Evolutionary conservation across 768 basidiomycete species (phyloP), one percentile per base, ranked within the genome.

Genomic region (Gyrodon lividus): DNA sequence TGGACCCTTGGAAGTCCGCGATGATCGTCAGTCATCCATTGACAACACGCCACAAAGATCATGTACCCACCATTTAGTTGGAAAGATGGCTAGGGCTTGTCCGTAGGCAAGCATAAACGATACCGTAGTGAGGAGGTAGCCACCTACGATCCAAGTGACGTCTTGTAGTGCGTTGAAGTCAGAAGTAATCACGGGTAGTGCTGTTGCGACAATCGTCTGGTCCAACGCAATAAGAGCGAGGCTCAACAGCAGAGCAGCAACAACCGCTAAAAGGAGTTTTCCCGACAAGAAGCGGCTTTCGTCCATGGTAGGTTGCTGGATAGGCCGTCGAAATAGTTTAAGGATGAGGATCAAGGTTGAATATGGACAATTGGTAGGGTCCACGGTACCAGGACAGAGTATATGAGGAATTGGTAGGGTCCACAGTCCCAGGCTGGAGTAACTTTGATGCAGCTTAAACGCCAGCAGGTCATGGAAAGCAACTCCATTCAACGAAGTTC

Each of bases 141-240:
- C 78, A 0, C 83, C 84, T 0, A 82, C 85, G 14, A 88, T 83
- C 86, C 85, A 88, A 4, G 51, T 58, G n/a, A 23, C 57, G 26
- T 57, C 50, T 24, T 59, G 52, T 6, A 59, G 50, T 17, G 52
- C 50, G 34, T 50, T 42, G 40, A 54, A 57, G 28, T 54, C 24
- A 16, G 51, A 58, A 38, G 53, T 41, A 19, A 54, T 52, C 8
- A 47, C 51, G 0, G 85, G 80, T 43, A 83, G 72, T 62, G 87
- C 87, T 1, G 77, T 76, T 19, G 77, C 65, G 6, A 85, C 81
- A n/a, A 88, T 81, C 0, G 82, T 85, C 0, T 51, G 52, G 31
- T 59, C 52, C 5, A 55, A 45, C 30, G 57, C 57, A 14, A 52
- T 52, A 10, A 59, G 53, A 5, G 39, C 38, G 19, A 59, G 12